phyloP scores from a whole-genome alignment of 2,329 filamentous ascomycete genomes.

The Lecanoromycetidae sp. region DNA sequence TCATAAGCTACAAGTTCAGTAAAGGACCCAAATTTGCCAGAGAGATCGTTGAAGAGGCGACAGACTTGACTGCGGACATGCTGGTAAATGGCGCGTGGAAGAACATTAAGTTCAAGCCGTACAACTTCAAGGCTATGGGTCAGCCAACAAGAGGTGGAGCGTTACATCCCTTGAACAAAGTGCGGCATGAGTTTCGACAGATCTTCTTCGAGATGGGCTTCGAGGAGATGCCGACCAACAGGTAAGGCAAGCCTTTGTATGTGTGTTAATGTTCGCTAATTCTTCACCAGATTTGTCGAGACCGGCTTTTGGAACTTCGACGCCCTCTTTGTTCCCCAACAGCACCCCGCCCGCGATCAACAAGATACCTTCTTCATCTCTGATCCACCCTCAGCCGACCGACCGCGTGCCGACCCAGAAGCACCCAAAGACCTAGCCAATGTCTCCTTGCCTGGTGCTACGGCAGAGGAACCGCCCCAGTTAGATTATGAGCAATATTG shows the following conservation, averaged over 20 bases:
- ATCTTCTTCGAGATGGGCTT: slow-evolving; percentile 99
- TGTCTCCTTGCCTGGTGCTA: slow-evolving; percentile 33
- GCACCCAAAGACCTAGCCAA: slow-evolving; percentile 28
- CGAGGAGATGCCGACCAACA: slow-evolving; percentile 91
- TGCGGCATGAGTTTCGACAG: slow-evolving; percentile 85
- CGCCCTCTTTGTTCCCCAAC: slow-evolving; percentile 88
- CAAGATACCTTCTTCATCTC: slow-evolving; percentile 99
- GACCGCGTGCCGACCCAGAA: slow-evolving; percentile 45
- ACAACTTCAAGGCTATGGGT: slow-evolving; percentile 63
- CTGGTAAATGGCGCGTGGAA: slow-evolving; percentile 81
- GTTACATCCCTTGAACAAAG: slow-evolving; percentile 65
- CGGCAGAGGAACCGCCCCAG: slow-evolving; percentile 37
- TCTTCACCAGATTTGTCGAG: slow-evolving; percentile 57
- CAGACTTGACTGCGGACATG: slow-evolving; percentile 91
- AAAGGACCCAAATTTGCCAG: slow-evolving; percentile 84
- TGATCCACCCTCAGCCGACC: slow-evolving; percentile 66
- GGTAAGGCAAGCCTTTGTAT: slow-evolving; percentile 29
- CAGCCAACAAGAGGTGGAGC: slow-evolving; percentile 37
- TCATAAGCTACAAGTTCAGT: slow-evolving; percentile 67
- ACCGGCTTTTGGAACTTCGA: slow-evolving; percentile 99
- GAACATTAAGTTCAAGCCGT: slow-evolving; percentile 74
- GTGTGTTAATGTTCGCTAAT: slow-evolving; percentile 3
- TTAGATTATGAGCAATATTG: slow-evolving; percentile 75
- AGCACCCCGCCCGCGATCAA: slow-evolving; percentile 91
- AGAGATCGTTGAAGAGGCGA: slow-evolving; percentile 84